Percentiles rank a stretch among this genome's conserved stretches.
Conservation (phyloP, 2,329 filamentous ascomycete species). For the Diaporthe amygdali region DNA sequence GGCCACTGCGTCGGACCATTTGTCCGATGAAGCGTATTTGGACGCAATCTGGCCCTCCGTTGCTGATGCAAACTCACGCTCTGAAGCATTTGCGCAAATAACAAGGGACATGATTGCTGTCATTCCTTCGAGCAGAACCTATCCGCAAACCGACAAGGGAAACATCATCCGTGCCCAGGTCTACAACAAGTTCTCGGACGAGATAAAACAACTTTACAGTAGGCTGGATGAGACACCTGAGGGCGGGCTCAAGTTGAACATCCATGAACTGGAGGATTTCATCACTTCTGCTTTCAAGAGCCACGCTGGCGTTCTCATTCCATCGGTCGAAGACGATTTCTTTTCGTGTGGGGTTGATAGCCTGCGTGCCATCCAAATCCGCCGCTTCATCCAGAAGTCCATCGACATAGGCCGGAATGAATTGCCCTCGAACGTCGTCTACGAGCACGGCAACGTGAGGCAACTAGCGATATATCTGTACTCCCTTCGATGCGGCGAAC, state of each 20-base stretch:
- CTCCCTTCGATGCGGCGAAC: slow-evolving; percentile 33
- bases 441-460: slow-evolving; percentile 44
- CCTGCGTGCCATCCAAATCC: slow-evolving; percentile 49
- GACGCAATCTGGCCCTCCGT: slow-evolving; percentile 40
- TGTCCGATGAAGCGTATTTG: slow-evolving; percentile 33
- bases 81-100: slow-evolving; percentile 42
- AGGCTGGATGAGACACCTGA: slow-evolving; percentile 29
- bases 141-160: slow-evolving; percentile 58
- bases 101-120: slow-evolving; percentile 54
- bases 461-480: slow-evolving; percentile 41
- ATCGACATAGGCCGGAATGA: slow-evolving; percentile 40
- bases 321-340: slow-evolving; percentile 42
- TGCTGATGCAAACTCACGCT: slow-evolving; percentile 35
- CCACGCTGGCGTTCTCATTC: slow-evolving; percentile 38
- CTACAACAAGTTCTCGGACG: slow-evolving; percentile 46
- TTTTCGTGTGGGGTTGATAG: slow-evolving; percentile 52
- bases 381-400: slow-evolving; percentile 44
- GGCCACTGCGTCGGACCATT: slow-evolving; percentile 52
- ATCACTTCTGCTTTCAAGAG: slow-evolving; percentile 38
- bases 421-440: slow-evolving; percentile 45
- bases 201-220: slow-evolving; percentile 48
- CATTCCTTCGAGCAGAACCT: slow-evolving; percentile 45
- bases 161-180: slow-evolving; percentile 53
- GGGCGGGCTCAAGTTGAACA: slow-evolving; percentile 28
- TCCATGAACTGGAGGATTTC: slow-evolving; percentile 38